Evolutionary conservation across 176 grass and related monocot species (phyloP).

Genomic region (Chloris gayana): DNA sequence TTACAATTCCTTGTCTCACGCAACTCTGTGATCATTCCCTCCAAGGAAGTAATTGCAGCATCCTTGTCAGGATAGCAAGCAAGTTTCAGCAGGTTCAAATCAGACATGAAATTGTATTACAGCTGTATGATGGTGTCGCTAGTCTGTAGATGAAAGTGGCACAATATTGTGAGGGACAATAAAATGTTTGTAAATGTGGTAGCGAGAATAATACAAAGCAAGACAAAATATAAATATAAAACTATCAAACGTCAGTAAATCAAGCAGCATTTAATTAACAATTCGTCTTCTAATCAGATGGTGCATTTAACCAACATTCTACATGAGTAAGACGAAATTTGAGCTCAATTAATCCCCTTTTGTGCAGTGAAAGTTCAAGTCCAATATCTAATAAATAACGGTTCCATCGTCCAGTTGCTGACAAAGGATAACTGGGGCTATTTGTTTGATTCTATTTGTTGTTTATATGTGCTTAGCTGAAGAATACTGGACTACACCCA

Average conservation of each 20-base stretch:
- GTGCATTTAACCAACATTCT: background rate
- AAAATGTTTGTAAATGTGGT: background rate
- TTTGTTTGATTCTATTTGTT: background rate
- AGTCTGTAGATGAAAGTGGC: slow-evolving; percentile 39
- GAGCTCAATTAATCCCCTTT: background rate
- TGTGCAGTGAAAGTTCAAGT: background rate
- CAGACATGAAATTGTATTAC: slow-evolving; percentile 84
- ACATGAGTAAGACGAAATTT: background rate
- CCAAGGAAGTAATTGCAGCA: slow-evolving; percentile 71
- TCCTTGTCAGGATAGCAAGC: slow-evolving; percentile 80
- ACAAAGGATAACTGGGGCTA: background rate
- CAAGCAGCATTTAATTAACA: background rate
- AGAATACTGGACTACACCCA: background rate
- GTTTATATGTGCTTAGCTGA: background rate
- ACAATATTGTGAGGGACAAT: slow-evolving; percentile 2
- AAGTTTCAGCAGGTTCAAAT: slow-evolving; percentile 85
- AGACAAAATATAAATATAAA: background rate
- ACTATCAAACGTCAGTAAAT: background rate
- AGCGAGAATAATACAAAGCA: background rate
- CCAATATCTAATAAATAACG: background rate
- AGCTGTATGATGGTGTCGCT: slow-evolving; percentile 83
- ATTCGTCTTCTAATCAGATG: background rate
- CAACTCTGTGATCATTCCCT: slow-evolving; percentile 71
- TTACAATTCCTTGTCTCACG: slow-evolving; percentile 55
- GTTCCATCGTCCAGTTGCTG: background rate